Evolutionary conservation across 2,329 filamentous ascomycete species (phyloP), one percentile per base, ranked within the genome.

Genomic region (Scedosporium boydii): DNA sequence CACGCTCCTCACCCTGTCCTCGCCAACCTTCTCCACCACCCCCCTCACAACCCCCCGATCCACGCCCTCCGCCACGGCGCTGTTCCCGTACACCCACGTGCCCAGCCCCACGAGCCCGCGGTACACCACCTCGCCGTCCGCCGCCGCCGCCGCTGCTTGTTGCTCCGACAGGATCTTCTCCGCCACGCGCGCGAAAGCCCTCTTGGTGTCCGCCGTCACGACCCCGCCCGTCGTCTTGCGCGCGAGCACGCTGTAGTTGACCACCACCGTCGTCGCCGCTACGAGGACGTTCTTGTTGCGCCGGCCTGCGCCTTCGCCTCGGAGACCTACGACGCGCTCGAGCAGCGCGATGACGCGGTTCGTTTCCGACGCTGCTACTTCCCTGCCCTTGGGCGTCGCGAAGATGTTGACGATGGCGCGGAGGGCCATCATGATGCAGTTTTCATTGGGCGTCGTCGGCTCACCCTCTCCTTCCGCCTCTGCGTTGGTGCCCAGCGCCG

Each of bases 351-450:
- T 77, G 4, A 89, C 82, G 46, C 82, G 78, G 48, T 87, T 82
- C 21, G 76, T 74, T 16, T 80, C 74, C 1, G 87, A 84, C 53
- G 84, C 81, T 5, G 86, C 84, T 3, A 91, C 75, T 56, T 78
- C 77, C 23, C 90, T 85, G 16, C 95, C 95, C 63, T 87, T 80
- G 0, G 84, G 77, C 0, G 90, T 90, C 64, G 85, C 82, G 70
- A 97, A 96, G 6, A 97, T 78, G 68, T 99, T 99, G 34, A 86
- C 87, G 58, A 98, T 80, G 14, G 88, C 84, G 3, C 95, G 89
- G 12, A 91, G 80, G 0, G 88, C 87, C 80, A 99, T 89, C 88
- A 98, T 96, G 10, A 86, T 84, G 67, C 91, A 91, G 74, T 97
- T 97, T 61, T 87, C 82, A 44, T 86, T 86, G 0, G 88, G 78